These are phyloP conservation scores for Blumeria graminis DNA, from an alignment of 2,329 filamentous ascomycete genomes.

Conservation along the genomic window DNA sequence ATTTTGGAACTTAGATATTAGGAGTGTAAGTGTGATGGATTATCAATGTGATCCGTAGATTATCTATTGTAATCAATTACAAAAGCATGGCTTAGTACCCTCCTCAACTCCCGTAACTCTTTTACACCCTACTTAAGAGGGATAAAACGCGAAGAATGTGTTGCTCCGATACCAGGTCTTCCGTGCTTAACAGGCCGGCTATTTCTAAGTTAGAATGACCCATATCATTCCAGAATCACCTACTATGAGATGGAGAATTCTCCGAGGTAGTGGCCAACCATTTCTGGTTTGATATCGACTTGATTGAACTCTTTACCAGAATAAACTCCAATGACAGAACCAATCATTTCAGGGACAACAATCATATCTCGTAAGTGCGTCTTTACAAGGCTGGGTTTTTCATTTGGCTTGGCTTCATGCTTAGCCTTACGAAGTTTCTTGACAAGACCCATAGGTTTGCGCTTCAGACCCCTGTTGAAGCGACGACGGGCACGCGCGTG, in stretches of 20 bases:
- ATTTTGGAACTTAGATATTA: too few relatives aligned
- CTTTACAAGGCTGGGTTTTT: conserved; percentile 99
- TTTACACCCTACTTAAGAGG: conserved; percentile 66
- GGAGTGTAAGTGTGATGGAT: too few relatives aligned
- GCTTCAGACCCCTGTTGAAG: conserved; percentile 99
- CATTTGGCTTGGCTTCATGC: conserved; percentile 96
- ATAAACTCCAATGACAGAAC: conserved; percentile 96
- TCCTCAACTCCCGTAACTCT: too few relatives aligned
- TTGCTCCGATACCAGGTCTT: conserved; percentile 99
- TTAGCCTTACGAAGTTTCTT: conserved; percentile 99
- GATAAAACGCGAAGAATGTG: conserved; percentile 99
- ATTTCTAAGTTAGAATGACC: conserved; percentile 24
- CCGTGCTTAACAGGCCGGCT: conserved; percentile 99
- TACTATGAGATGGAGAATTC: conserved; percentile 99
- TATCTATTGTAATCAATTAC: too few relatives aligned
- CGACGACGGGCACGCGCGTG: conserved; percentile 95
- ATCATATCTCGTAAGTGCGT: conserved; percentile 99
- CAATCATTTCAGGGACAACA: conserved; percentile 99
- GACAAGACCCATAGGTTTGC: conserved; percentile 99
- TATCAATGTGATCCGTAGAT: too few relatives aligned
- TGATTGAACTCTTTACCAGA: conserved; percentile 99
- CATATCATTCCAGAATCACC: conserved; percentile 19
- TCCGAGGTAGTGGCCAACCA: conserved; percentile 98
- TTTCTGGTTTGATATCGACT: conserved; percentile 99
- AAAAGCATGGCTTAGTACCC: too few relatives aligned